Percentiles rank a stretch among this genome's conserved stretches.
Evolutionary conservation across 2,329 filamentous ascomycete genomes (phyloP).

Genomic region (Neonectria neomacrospora): DNA sequence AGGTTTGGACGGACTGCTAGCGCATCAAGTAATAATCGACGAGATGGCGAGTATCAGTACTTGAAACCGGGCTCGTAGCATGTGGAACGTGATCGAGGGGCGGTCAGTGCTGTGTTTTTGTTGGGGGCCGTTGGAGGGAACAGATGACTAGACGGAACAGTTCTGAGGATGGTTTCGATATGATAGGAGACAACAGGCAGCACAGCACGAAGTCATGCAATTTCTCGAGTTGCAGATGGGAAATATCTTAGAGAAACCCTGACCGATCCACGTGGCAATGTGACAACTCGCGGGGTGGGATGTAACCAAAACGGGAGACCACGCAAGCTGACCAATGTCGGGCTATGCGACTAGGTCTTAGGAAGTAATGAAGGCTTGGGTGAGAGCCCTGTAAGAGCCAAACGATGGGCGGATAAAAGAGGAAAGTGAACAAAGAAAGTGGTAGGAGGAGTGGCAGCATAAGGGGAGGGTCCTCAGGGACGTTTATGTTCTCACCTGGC

Average conservation of each 20-base stretch:
- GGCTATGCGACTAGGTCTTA: conserved; percentile 7
- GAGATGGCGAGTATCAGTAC: conserved; percentile 5
- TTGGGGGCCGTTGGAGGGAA: conserved; percentile 12
- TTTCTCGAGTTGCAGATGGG: conserved; percentile 14
- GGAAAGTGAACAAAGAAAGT: background rate
- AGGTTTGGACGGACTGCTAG: conserved; percentile 3
- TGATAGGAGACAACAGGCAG: conserved; percentile 11
- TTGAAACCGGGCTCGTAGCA: background rate
- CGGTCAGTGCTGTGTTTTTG: conserved; percentile 10
- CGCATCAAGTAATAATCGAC: conserved; percentile 9
- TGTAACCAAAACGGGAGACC: conserved; percentile 27
- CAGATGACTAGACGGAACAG: background rate
- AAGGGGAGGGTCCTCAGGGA: background rate
- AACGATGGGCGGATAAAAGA: conserved; percentile 1
- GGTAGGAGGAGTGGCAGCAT: background rate
- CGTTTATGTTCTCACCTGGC: background rate
- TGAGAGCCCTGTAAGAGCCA: background rate
- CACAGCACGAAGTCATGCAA: conserved; percentile 20
- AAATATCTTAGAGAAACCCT: conserved; percentile 18
- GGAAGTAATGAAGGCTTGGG: background rate
- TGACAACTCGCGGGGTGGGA: conserved; percentile 27
- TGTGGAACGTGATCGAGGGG: conserved; percentile 2
- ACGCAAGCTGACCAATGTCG: conserved; percentile 15
- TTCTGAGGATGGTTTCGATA: conserved; percentile 12
- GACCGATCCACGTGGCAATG: conserved; percentile 27